These are phyloP conservation scores for Lagerstroemia speciosa DNA, from an alignment of 345 rosid genomes.

Conservation along the genomic window DNA sequence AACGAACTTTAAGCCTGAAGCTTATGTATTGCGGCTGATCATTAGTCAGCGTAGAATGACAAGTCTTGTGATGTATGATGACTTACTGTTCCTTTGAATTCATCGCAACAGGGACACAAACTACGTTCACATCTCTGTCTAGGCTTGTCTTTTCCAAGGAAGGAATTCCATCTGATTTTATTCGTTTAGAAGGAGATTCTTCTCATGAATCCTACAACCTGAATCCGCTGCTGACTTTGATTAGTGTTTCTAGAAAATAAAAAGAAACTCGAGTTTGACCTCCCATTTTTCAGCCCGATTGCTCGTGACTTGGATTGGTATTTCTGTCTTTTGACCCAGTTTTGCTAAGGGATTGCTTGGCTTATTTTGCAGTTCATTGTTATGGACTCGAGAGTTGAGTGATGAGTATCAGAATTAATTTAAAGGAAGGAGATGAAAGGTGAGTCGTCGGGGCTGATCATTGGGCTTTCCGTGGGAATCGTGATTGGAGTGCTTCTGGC, in stretches of 20 bases:
- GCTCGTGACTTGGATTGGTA: not conserved
- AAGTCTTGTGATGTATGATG: not conserved
- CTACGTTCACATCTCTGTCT: not conserved
- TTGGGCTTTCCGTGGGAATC: conserved; percentile 83
- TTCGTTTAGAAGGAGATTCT: not conserved
- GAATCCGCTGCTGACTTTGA: conserved; percentile 6
- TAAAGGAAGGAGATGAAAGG: conserved; percentile 50
- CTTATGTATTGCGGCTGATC: not conserved
- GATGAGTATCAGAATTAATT: conserved; percentile 14
- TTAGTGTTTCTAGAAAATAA: conserved; percentile 1
- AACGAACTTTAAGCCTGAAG: too few relatives aligned
- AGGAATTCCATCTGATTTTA: not conserved
- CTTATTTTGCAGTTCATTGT: conserved; percentile 5
- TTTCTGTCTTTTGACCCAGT: conserved; percentile 2
- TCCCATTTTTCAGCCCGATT: not conserved
- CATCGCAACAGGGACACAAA: not conserved
- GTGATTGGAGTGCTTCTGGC: conserved; percentile 93
- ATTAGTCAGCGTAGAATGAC: not conserved
- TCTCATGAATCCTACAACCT: not conserved
- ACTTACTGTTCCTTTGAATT: not conserved
- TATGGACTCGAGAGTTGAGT: conserved; percentile 15
- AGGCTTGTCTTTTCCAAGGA: not conserved
- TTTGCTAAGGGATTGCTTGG: not conserved
- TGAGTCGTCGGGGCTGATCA: conserved; percentile 73
- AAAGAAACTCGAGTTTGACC: conserved; percentile 3